Conservation (phyloP, 2,329 filamentous ascomycete genomes). For the Ceratocystis variospora region DNA sequence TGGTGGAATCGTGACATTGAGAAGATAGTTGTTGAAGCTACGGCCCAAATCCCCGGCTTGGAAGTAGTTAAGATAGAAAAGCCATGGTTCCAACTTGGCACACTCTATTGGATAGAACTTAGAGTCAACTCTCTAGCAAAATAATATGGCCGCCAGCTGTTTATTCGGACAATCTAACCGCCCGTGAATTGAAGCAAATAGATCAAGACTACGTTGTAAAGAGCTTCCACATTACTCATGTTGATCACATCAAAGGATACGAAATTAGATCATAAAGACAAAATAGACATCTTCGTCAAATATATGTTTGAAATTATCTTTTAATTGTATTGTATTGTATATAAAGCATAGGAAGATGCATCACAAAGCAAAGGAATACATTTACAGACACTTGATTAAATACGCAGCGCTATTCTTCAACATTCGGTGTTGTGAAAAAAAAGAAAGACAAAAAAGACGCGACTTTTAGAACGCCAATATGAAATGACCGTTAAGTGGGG, state of each 20-base stretch:
- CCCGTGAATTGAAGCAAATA: too few species aligned
- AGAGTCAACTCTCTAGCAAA: constrained; percentile 25
- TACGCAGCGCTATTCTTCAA: background rate
- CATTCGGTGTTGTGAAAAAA: background rate
- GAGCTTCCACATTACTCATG: too few species aligned
- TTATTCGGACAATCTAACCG: too few species aligned
- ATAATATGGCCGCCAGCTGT: too few species aligned
- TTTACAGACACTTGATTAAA: background rate
- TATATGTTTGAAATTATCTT: too few species aligned
- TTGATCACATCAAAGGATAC: too few species aligned
- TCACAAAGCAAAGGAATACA: background rate
- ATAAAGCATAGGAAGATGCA: constrained; percentile 3
- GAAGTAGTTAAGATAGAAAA: constrained; percentile 42
- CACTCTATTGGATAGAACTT: constrained; percentile 45
- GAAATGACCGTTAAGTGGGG: too few species aligned
- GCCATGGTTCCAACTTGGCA: constrained; percentile 42
- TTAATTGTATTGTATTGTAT: background rate
- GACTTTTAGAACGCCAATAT: background rate
- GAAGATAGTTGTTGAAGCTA: constrained; percentile 38
- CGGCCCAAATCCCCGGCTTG: constrained; percentile 36
- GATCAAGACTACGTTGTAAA: too few species aligned
- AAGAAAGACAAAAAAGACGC: background rate
- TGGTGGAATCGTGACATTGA: constrained; percentile 56
- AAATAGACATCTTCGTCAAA: too few species aligned
- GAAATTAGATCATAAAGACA: too few species aligned